phyloP scores from a whole-genome alignment of 331 rosid species.

The Malus hybrid region DNA sequence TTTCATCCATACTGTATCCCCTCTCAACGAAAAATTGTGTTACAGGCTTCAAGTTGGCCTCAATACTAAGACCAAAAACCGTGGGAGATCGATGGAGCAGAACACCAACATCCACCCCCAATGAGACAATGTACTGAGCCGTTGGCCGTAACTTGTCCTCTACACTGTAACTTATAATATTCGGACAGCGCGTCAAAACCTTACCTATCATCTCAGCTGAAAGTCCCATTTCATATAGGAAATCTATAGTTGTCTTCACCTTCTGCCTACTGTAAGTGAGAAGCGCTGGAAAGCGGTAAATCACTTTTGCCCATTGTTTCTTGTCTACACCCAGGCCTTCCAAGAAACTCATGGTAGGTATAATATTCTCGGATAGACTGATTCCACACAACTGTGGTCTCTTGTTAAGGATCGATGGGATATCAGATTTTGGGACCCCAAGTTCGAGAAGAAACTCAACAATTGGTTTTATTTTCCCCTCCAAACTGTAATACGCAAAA shows the following conservation, averaged over 20 bases:
- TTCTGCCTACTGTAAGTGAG: conserved; percentile 83
- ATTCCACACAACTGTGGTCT: conserved; percentile 95
- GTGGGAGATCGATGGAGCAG: conserved; percentile 68
- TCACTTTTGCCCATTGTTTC: conserved; percentile 84
- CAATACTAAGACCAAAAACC: conserved; percentile 75
- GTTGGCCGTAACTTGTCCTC: conserved; percentile 84
- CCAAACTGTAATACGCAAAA: conserved; percentile 80
- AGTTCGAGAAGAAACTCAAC: conserved; percentile 91
- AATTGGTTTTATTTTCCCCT: conserved; percentile 81
- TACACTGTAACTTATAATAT: conserved; percentile 67
- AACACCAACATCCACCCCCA: conserved; percentile 69
- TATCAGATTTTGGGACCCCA: conserved; percentile 65
- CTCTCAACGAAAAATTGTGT: conserved; percentile 69
- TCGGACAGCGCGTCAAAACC: conserved; percentile 75
- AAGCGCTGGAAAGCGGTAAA: conserved; percentile 71
- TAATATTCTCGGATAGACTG: conserved; percentile 74
- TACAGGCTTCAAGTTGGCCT: conserved; percentile 68
- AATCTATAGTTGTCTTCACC: conserved; percentile 45
- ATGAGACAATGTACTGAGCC: conserved; percentile 59
- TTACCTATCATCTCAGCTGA: conserved; percentile 68
- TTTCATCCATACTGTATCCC: conserved; percentile 65
- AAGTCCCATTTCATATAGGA: conserved; percentile 64
- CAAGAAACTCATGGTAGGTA: conserved; percentile 75
- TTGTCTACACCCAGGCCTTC: conserved; percentile 83
- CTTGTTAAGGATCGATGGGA: conserved; percentile 56